Evolutionary conservation across 208 protist genomes (phyloP), one percentile per base, ranked within the genome.

Genomic region (Histomonas meleagridis): DNA sequence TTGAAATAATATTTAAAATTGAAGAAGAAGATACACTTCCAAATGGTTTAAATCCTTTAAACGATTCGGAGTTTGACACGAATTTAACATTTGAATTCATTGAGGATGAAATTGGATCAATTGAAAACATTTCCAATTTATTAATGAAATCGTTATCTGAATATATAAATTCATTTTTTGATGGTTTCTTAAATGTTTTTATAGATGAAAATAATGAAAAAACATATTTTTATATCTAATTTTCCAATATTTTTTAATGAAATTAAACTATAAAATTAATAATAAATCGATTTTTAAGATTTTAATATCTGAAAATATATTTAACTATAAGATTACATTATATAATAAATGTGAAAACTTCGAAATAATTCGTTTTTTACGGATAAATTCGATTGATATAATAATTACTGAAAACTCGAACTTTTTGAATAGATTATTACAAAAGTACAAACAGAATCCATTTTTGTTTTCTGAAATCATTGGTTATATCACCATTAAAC

Each of bases 391-490:
- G 7, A 38, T 86, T 40, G 18, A 51, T 51, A 57, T 86, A 18
- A 55, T 86, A 12, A 32, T 46, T 14, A 32, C 23, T 2, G 16
- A 86, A 21, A 26, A 51, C 1, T 46, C 76, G 5, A 7, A 9
- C 12, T 26, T 86, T 10, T n/a, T 86, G 14, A 55, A 55, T 5
- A 28, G 32, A n/a, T 28, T 86, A 32, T 16, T 86, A 0, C 51
- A 38, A 2, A 51, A 12, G 16, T 55, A 51, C 0, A 43, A 86
- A 55, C 0, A 28, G 26, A 51, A 86, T 55, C 76, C 76, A 38
- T 86, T 86, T 38, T 86, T 86, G 38, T 86, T 86, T 86, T 40
- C 76, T 55, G 76, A 86, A 46, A 86, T 46, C 5, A 18, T 86
- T 57, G 76, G 76, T 32, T 35, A 46, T 51, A 86, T 86, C 38